Conservation (phyloP, 164 flowering plant genomes). For the Vitis rupestris region DNA sequence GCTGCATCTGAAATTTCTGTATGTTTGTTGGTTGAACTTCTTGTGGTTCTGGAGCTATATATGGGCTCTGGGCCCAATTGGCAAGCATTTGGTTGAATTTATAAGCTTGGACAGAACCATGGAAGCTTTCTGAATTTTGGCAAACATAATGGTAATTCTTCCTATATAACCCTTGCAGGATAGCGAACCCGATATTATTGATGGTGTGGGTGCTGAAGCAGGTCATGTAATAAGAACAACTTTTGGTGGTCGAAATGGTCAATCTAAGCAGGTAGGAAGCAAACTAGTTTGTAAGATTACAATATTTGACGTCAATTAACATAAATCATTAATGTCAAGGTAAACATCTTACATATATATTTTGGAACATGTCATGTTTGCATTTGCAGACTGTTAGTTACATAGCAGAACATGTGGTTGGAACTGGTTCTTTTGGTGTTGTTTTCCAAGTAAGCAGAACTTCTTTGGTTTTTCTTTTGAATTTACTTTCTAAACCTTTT, state of each 20-base stretch:
- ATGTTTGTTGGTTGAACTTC: neutral
- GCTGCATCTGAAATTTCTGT: neutral
- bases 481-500: neutral
- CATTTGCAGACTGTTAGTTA: constrained; percentile 66
- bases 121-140: neutral
- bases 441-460: constrained; percentile 71
- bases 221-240: constrained; percentile 85
- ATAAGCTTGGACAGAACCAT: neutral
- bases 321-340: constrained; percentile 7
- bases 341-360: constrained; percentile 1
- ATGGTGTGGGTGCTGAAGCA: constrained; percentile 87
- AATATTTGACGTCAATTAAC: neutral
- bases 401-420: constrained; percentile 93
- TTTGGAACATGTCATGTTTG: constrained; percentile 13
- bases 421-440: constrained; percentile 96
- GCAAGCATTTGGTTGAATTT: too few relatives aligned
- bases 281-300: constrained; percentile 3
- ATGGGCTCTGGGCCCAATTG: neutral
- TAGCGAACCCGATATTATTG: constrained; percentile 84
- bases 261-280: constrained; percentile 69
- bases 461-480: neutral
- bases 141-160: neutral
- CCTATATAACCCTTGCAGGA: constrained; percentile 48
- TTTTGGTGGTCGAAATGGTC: constrained; percentile 84
- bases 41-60: neutral